Base-by-base conservation (phyloP, 2,329 filamentous ascomycete species). In the Sporothrix humicola region DNA sequence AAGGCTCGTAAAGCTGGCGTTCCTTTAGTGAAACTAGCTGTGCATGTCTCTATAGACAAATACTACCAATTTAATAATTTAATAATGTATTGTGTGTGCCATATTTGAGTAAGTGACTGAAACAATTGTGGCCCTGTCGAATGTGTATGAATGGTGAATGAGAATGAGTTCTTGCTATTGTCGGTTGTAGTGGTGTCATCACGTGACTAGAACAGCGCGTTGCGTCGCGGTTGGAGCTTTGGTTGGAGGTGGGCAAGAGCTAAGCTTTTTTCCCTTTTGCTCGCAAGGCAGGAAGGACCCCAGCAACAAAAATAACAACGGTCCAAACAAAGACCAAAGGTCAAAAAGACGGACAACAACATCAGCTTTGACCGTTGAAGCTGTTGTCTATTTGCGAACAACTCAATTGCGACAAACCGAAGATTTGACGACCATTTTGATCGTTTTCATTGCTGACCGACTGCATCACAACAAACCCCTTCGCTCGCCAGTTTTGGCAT, bases 191-290 rank as follows among this genome's bases (percentile, higher is more conserved):
- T 3, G 7, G 1, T 23, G 23, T 23, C 13, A 2, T 72, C 71
- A 72, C 71, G 71, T 72, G 71, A 72, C 7, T 48, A 13, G 54
- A 56, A 9, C 3, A 23, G 54, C 71, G 71, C 48, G 71, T 68
- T 68, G 23, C 4, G 71, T 66, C 50, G 71, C 71, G 71, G 61
- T 65, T 72, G 61, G 61, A 72, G 71, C 71, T 72, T 59, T 23
- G 52, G 52, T 12, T 23, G 23, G 52, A 37, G n/a, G 65, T 13
- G 46, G 46, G 23, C 44, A 31, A 15, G 42, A 73, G 72, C 72
- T 69, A 59, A 69, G 72, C 71, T 69, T 69, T 69, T 72, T 26
- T 61, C 9, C 26, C 48, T 46, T 52, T 50, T 56, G 52, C 52
- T 37, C 31, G 31, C 31, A 37, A 56, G 52, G 52, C 52, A 56